Base-by-base conservation (phyloP, 345 rosid genomes). In the Lepidium didymum region DNA sequence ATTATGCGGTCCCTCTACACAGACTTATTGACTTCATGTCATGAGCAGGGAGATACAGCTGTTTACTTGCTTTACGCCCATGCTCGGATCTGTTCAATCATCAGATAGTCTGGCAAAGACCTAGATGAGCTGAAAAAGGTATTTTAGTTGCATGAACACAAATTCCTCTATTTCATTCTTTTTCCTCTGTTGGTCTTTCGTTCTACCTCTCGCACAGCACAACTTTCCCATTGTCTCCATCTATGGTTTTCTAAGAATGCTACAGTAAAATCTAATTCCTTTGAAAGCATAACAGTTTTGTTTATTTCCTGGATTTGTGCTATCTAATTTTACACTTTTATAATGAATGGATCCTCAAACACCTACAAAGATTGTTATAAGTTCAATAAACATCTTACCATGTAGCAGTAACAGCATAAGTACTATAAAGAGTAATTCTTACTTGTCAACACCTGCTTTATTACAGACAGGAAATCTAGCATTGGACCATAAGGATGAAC, bases 1-100 rank as follows among this genome's bases (percentile, higher is more conserved):
- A 21, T 21, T 21, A 21, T 21, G 1, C 23, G 2, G 23, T 21
- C 23, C 2, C 23, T 21, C 23, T 21, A 21, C 23, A 21, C 23
- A 21, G 1, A 43, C 43, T 66, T 27, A 42, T 4, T 15, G 52
- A 53, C 54, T 43, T 43, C 34, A 21, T 45, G 49, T 44, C 52
- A 15, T 57, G 67, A 54, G 36, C 88, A 91, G 97, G 97, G 97
- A 37, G 84, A 89, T 34, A 91, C 92, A 37, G 97, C 97, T 76
- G 89, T 85, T 65, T 87, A 87, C 76, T 77, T 89, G 81, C 75
- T 87, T 41, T 91, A 89, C 76, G 91, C 96, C 5, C 96, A 89
- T 84, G 97, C 94, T 53, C 81, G 95, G 73, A 87, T 92, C 64
- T 92, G 92, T 73, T 87, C 96, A 46, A 86, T 92, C 74, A 84